A percentile compares a stretch with the other conserved stretches of the same genome.
Evolutionary conservation across 2,329 filamentous ascomycete species (phyloP).

Genomic region (Alternaria consortialis): DNA sequence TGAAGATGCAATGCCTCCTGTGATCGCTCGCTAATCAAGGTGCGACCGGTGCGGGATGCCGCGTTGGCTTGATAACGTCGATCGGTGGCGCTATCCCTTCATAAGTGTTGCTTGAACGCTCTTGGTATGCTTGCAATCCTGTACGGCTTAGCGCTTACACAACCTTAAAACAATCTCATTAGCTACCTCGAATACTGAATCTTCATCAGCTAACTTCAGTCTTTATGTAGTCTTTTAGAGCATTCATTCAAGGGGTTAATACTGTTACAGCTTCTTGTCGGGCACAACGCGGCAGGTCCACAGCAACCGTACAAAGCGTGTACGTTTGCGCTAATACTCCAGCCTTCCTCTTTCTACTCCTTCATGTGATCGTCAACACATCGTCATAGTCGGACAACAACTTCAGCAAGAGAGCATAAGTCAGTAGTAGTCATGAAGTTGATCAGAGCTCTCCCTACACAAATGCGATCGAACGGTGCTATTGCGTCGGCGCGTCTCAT

Average conservation of each 20-base stretch:
- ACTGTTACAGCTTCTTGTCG: too few relatives aligned
- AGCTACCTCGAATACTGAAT: too few relatives aligned
- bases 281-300: too few relatives aligned
- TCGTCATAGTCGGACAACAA: background rate
- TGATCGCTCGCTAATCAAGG: background rate
- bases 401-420: too few relatives aligned
- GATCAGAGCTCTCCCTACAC: background rate
- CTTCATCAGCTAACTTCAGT: too few relatives aligned
- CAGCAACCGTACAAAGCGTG: too few relatives aligned
- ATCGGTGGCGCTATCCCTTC: background rate
- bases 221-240: too few relatives aligned
- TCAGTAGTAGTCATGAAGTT: background rate
- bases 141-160: background rate
- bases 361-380: background rate
- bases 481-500: too few relatives aligned
- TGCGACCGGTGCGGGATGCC: background rate
- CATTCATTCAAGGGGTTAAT: too few relatives aligned
- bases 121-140: background rate
- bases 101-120: background rate
- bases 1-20: background rate
- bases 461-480: background rate
- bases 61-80: background rate
- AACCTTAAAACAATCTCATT: background rate
- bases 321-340: too few relatives aligned
- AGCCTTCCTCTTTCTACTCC: too few relatives aligned